A percentile compares a stretch with the other conserved stretches of the same genome.
phyloP scores from a whole-genome alignment of 148 eudicot genomes.

The Suaeda aralocaspica region DNA sequence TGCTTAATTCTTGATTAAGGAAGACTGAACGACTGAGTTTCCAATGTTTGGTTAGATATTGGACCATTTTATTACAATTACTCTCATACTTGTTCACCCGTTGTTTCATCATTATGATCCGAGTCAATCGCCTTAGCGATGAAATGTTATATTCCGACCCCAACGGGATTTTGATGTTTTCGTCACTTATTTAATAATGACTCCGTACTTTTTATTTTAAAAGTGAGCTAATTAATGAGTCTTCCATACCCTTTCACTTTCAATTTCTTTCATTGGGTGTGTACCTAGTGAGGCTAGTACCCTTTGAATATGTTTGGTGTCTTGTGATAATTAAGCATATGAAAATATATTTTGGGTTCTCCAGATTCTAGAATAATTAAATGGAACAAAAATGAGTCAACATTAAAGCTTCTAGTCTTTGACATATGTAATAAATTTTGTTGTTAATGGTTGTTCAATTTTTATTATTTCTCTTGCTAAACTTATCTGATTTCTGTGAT shows the following conservation, averaged over 20 bases:
- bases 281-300: not conserved
- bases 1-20: too few species aligned
- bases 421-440: not conserved
- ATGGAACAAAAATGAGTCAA: not conserved
- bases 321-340: not conserved
- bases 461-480: not conserved
- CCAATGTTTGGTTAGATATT: too few species aligned
- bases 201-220: not conserved
- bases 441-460: not conserved
- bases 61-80: not conserved
- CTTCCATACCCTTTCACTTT: not conserved
- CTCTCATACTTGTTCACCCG: not conserved
- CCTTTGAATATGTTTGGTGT: not conserved
- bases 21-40: too few species aligned
- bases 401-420: not conserved
- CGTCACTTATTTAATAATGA: not conserved
- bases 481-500: not conserved
- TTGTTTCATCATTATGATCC: not conserved
- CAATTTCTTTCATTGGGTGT: not conserved
- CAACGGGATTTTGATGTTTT: not conserved
- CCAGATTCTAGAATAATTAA: not conserved
- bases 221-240: not conserved
- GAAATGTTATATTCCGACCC: not conserved
- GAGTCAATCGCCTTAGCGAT: not conserved
- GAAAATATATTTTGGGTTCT: not conserved